Conservation (phyloP, 164 flowering plant genomes). For the Cinnamomum chago region DNA sequence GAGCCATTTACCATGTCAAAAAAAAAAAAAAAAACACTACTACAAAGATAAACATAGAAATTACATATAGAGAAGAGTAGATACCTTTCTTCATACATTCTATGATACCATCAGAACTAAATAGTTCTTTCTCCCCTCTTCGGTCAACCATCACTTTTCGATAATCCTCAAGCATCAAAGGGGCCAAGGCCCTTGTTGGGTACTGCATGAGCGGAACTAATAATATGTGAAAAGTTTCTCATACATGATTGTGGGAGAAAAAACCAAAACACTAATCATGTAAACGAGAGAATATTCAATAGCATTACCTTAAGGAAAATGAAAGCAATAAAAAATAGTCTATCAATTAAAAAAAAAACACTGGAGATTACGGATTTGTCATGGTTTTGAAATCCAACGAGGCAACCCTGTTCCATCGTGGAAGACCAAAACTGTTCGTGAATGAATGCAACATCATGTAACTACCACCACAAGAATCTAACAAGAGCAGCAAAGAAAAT, state of each 20-base stretch:
- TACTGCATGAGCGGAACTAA: constrained; percentile 33
- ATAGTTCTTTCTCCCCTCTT: constrained; percentile 77
- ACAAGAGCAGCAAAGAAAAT: not conserved
- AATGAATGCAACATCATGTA: not conserved
- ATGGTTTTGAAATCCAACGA: not conserved
- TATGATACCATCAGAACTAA: constrained; percentile 55
- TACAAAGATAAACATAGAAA: too few relatives aligned
- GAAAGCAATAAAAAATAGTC: not conserved
- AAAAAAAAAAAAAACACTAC: too few relatives aligned
- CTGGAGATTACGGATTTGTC: not conserved
- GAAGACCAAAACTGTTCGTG: not conserved
- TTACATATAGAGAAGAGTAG: not conserved
- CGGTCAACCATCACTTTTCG: constrained; percentile 80
- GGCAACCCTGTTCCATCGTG: not conserved
- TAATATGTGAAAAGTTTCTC: too few relatives aligned
- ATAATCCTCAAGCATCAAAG: constrained; percentile 84
- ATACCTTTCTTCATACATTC: constrained; percentile 90
- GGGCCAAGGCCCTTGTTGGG: constrained; percentile 93
- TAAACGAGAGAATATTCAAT: not conserved
- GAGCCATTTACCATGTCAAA: too few relatives aligned
- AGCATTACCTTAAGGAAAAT: too few relatives aligned
- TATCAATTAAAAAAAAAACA: too few relatives aligned
- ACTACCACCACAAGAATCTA: not conserved
- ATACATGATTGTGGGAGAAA: not conserved
- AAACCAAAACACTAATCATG: not conserved